Conservation (phyloP, 139 green algal species). For the Trebouxia sp. region DNA sequence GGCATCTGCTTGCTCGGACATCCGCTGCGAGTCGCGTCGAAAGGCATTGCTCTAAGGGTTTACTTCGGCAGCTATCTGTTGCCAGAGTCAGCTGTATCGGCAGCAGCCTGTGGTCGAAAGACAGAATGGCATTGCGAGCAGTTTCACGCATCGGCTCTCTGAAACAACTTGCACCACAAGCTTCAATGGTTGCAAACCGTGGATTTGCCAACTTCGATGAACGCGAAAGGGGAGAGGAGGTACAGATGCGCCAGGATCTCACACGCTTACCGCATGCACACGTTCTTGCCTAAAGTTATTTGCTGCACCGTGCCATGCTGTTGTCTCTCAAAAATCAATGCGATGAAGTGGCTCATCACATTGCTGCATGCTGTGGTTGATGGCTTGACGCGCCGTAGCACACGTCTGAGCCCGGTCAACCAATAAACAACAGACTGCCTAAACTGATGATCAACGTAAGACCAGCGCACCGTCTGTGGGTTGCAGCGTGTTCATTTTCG, state of each 20-base stretch:
- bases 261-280: too few species aligned
- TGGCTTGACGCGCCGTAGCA: background rate
- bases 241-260: too few species aligned
- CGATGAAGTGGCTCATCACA: background rate
- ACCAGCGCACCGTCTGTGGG: too few species aligned
- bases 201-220: constrained; percentile 2
- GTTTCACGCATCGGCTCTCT: background rate
- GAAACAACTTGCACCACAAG: background rate
- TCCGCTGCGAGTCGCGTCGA: too few species aligned
- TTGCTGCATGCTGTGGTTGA: background rate
- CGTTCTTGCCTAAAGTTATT: background rate
- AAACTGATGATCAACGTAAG: too few species aligned
- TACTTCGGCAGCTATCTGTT: too few species aligned
- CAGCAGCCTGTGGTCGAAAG: too few species aligned
- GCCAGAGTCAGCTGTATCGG: too few species aligned
- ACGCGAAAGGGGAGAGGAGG: constrained; percentile 12
- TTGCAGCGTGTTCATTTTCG: constrained; percentile 11
- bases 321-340: background rate
- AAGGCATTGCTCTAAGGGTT: too few species aligned
- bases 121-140: background rate
- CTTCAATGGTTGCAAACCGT: background rate
- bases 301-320: background rate
- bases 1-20: too few species aligned
- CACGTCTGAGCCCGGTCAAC: too few species aligned
- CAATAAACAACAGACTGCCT: too few species aligned